Evolutionary conservation across 768 basidiomycete genomes (phyloP), one percentile per base, ranked within the genome.

Genomic region (Kwoniella newhampshirensis): DNA sequence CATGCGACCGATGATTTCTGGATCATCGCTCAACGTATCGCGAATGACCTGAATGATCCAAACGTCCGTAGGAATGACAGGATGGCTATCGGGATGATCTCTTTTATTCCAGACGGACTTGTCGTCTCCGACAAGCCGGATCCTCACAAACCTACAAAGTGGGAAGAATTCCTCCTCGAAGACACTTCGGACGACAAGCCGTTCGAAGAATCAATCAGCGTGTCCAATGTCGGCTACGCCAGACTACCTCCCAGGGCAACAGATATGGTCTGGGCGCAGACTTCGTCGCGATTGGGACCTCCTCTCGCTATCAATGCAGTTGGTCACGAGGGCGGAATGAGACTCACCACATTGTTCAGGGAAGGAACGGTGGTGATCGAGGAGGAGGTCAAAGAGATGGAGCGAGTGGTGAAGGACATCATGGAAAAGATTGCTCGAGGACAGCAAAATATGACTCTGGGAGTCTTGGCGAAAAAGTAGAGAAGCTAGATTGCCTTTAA

Each of bases 191-290:
- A 42, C 15, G 4, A 30, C 9, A 27, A 46, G 3, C 59, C 66
- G 7, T 58, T 46, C 23, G 41, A 20, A 12, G 39, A 37, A 4
- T 40, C 49, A 26, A 15, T 61, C 30, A 53, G 39, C 41, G 15
- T 63, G 8, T 67, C 66, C 12, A 67, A 67, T 30, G 39, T 67
- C 2, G 66, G 66, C 18, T 17, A 39, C 4, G 42, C 43, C 17
- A 41, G 26, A 21, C 35, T 67, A 6, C 62, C 62, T 2, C 17
- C 20, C 4, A 44, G 51, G 4, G 52, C 62, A 9, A 30, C 15
- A 27, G 66, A 64, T 52, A 4, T 64, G 32, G 30, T 64, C 6
- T 67, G 66, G 66, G 54, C 46, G 15, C 57, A 59, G 39, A 39
- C 46, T 18, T 42, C 51, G 4, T 40, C 52, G 8, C 59, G 63